Conservation (phyloP, 140 eudicot genomes). For the Stevia rebaudiana region DNA sequence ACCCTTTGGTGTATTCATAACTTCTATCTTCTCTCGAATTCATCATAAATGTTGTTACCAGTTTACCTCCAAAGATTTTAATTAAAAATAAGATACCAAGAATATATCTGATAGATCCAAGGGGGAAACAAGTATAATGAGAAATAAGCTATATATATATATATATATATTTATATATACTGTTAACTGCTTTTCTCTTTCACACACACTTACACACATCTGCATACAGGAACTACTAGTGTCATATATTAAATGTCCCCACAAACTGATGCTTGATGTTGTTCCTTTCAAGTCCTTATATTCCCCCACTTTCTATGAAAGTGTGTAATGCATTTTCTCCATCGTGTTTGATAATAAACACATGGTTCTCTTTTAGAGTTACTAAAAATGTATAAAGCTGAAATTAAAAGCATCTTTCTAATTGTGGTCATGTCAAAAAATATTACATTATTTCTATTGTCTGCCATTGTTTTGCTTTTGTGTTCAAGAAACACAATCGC, state of each 20-base stretch:
- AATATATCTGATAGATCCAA: constrained; percentile 11
- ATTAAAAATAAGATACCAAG: background rate
- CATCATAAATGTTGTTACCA: constrained; percentile 9
- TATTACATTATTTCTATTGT: constrained; percentile 23
- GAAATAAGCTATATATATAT: constrained; percentile 16
- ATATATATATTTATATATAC: no score
- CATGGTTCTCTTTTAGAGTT: constrained; percentile 28
- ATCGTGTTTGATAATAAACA: constrained; percentile 25
- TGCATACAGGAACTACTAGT: constrained; percentile 11
- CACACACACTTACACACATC: background rate
- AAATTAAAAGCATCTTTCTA: constrained; percentile 21
- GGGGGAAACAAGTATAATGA: constrained; percentile 18
- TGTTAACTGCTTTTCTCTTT: constrained; percentile 16
- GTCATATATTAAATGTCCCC: constrained; percentile 37
- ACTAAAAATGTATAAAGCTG: constrained; percentile 26
- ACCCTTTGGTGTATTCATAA: constrained; percentile 31
- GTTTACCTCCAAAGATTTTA: background rate
- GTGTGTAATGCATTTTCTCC: constrained; percentile 19
- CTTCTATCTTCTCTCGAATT: constrained; percentile 18
- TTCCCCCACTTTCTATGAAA: constrained; percentile 48
- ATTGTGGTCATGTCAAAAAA: constrained; percentile 25
- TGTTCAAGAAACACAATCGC: background rate
- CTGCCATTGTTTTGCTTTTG: constrained; percentile 33
- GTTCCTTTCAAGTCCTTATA: constrained; percentile 44
- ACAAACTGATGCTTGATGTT: constrained; percentile 57